Conservation (phyloP, 306 rosid genomes). For the apple (Malus domestica) region ASM211411v1 NC_041801.1:5778501-5779000, state of each 20-base stretch:
- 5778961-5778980: neutral
- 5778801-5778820: neutral
- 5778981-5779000: slow-evolving; percentile 32
- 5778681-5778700: slow-evolving; percentile 33
- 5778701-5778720: slow-evolving; percentile 18
- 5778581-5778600: accelerated
- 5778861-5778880: neutral
- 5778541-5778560: neutral
- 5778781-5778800: neutral
- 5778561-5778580: neutral
- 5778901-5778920: neutral
- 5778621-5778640: too few species aligned
- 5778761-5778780: neutral
- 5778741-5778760: neutral
- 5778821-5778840: neutral
- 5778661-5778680: slow-evolving; percentile 31
- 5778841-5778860: neutral
- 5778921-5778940: neutral
- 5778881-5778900: too few species aligned
- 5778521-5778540: slow-evolving; percentile 27
- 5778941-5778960: neutral
- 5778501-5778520: slow-evolving; percentile 23
- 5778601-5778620: too few species aligned
- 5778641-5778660: too few species aligned
- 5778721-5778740: neutral